Evolutionary conservation across 1,139 yeast genomes (phyloP).

Genomic region (Blastobotrys petasosporus): DNA sequence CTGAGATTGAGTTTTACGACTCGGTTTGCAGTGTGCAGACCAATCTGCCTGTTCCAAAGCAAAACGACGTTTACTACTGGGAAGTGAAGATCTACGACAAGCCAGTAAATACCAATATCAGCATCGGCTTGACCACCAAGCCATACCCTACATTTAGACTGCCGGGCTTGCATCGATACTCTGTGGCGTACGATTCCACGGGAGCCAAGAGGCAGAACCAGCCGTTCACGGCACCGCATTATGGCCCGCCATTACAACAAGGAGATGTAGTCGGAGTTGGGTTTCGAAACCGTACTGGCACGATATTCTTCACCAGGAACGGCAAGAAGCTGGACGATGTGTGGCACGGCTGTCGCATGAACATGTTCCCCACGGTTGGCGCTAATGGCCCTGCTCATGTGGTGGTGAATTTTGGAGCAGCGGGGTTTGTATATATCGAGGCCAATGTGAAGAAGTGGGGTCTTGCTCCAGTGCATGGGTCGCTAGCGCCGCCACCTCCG

Average conservation of each 20-base stretch:
- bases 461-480: conserved; percentile 70
- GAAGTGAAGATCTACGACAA: conserved; percentile 74
- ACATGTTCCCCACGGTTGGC: conserved; percentile 87
- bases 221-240: conserved; percentile 70
- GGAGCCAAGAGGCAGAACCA: conserved; percentile 78
- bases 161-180: conserved; percentile 79
- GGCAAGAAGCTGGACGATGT: conserved; percentile 85
- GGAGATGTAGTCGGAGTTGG: conserved; percentile 95
- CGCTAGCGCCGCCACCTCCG: conserved; percentile 71
- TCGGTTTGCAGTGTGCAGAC: conserved; percentile 73
- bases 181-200: conserved; percentile 81
- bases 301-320: conserved; percentile 83
- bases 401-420: conserved; percentile 81
- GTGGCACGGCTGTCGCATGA: conserved; percentile 69
- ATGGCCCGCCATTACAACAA: conserved; percentile 68
- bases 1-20: conserved; percentile 69
- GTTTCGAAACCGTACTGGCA: conserved; percentile 70
- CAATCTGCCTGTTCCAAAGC: conserved; percentile 79
- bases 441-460: conserved; percentile 94
- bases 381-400: conserved; percentile 67
- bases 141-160: conserved; percentile 87
- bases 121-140: conserved; percentile 77
- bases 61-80: conserved; percentile 84
- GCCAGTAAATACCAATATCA: conserved; percentile 47
- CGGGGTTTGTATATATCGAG: conserved; percentile 90